Percentiles rank a stretch among this genome's conserved stretches.
Evolutionary conservation across 2,329 filamentous ascomycete genomes (phyloP).

Genomic region (Pseudogymnoascus sp.): DNA sequence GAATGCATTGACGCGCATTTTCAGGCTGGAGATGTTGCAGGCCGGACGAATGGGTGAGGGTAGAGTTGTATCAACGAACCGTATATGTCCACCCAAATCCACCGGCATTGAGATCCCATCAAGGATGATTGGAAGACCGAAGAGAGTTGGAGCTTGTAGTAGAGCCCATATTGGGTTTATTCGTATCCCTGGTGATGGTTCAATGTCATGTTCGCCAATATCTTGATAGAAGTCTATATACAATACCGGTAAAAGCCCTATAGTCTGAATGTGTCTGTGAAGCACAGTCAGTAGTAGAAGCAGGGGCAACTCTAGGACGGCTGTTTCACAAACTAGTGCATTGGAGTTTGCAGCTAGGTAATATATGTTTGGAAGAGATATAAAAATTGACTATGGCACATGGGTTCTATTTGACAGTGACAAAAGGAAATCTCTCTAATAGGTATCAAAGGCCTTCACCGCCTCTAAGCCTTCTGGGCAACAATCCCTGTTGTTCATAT

Average conservation of each 20-base stretch:
- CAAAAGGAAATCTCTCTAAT: constrained; percentile 10
- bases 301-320: neutral
- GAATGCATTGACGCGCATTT: neutral
- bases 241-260: neutral
- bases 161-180: neutral
- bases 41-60: neutral
- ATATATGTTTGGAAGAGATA: constrained; percentile 3
- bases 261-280: neutral
- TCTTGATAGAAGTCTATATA: neutral
- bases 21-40: neutral
- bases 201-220: neutral
- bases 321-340: neutral
- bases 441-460: neutral
- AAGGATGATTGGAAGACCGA: neutral
- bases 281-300: neutral
- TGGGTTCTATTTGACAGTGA: constrained; percentile 11
- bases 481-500: constrained; percentile 9
- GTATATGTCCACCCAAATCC: neutral
- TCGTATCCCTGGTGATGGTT: neutral
- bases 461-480: constrained; percentile 8
- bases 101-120: neutral
- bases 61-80: neutral
- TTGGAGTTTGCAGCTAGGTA: neutral
- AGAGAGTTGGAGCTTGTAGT: neutral
- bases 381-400: constrained; percentile 11